Conservation (phyloP, 1,284 basidiomycete species). For the Stygiomarasmius scandens region DNA sequence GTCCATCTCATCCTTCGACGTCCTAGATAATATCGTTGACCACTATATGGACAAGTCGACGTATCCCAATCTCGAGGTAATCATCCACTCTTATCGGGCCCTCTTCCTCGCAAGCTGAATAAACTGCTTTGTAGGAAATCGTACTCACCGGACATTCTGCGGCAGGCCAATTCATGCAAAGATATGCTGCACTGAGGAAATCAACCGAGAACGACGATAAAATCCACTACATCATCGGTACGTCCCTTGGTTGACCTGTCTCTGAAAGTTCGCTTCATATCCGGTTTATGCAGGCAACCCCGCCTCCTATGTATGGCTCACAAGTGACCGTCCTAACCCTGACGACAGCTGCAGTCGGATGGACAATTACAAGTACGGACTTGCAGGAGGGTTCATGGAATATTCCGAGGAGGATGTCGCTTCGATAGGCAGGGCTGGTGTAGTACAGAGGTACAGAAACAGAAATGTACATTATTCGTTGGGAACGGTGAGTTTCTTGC, state of each 20-base stretch:
- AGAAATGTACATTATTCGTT: slow-evolving; percentile 16
- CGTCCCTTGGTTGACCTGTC: neutral
- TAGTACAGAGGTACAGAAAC: slow-evolving; percentile 9
- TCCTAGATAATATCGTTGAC: neutral
- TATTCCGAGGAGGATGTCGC: slow-evolving; percentile 1
- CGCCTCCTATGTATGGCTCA: slow-evolving; percentile 15
- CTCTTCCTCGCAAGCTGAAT: neutral
- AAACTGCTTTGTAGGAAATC: too few species aligned
- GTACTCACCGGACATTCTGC: slow-evolving; percentile 16
- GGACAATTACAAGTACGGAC: slow-evolving; percentile 14
- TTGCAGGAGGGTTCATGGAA: slow-evolving; percentile 8
- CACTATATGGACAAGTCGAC: slow-evolving; percentile 1
- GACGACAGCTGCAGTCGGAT: slow-evolving; percentile 4
- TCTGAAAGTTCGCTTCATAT: too few species aligned
- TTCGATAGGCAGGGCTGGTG: slow-evolving; percentile 4
- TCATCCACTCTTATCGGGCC: neutral
- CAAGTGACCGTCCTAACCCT: slow-evolving; percentile 10
- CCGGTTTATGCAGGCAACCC: slow-evolving; percentile 8
- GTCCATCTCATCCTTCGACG: neutral
- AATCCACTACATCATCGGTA: slow-evolving; percentile 11
- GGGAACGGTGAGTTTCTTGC: slow-evolving; percentile 9
- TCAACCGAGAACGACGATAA: slow-evolving; percentile 6
- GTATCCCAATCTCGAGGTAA: slow-evolving; percentile 7
- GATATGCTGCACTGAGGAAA: slow-evolving; percentile 12
- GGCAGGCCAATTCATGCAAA: slow-evolving; percentile 14